Conservation (phyloP, 208 protist genomes). For the Crithidia bombi region DNA sequence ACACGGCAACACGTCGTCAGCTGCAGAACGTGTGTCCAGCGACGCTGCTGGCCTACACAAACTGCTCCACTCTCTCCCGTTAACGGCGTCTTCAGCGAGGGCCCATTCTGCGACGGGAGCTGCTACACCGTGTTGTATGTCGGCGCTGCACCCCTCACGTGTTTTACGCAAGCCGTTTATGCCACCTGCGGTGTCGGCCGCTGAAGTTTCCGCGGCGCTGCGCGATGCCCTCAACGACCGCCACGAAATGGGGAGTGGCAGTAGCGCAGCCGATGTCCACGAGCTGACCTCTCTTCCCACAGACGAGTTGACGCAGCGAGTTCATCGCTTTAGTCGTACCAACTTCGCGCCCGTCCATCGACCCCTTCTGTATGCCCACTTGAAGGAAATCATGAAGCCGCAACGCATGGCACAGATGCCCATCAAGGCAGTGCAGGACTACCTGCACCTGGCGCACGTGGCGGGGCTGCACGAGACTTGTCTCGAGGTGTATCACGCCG, state of each 20-base stretch:
- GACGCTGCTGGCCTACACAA: neutral
- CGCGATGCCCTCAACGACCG: neutral
- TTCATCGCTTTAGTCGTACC: constrained; percentile 71
- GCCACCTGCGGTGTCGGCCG: neutral
- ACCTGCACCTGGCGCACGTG: constrained; percentile 61
- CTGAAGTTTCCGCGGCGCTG: neutral
- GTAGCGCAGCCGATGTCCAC: constrained; percentile 10
- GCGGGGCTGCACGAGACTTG: constrained; percentile 56
- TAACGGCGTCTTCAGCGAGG: too few relatives aligned
- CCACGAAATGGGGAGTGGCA: neutral
- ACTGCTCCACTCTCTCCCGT: neutral
- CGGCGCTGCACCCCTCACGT: constrained; percentile 16
- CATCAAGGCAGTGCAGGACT: constrained; percentile 52
- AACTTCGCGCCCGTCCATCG: constrained; percentile 55
- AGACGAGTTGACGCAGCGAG: constrained; percentile 54
- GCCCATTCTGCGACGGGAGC: neutral
- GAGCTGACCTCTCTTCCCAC: constrained; percentile 45
- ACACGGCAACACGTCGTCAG: neutral
- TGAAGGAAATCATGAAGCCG: constrained; percentile 48
- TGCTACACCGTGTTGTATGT: neutral
- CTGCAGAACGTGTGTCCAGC: neutral
- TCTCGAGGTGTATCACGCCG: constrained; percentile 57
- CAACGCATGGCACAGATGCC: constrained; percentile 40
- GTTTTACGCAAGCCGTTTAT: constrained; percentile 15
- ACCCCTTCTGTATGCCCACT: constrained; percentile 49